Percentiles rank a stretch among this genome's conserved stretches.
These are phyloP conservation scores for Colletotrichum ledebouriae DNA, from an alignment of 2,329 filamentous ascomycete genomes.

Conservation along the genomic window DNA sequence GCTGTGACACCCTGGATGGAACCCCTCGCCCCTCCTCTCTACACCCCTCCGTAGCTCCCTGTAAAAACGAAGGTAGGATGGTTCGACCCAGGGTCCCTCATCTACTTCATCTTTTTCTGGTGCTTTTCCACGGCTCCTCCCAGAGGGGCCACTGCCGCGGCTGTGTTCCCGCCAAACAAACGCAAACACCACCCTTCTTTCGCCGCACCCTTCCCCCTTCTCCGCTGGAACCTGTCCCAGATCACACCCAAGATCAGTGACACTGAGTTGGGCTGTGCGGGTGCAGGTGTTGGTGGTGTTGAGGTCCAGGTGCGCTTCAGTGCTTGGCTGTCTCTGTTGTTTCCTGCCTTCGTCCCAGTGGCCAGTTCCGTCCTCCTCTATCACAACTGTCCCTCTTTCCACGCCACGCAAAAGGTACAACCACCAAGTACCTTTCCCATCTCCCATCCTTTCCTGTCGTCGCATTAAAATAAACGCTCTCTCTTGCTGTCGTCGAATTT, in stretches of 20 bases:
- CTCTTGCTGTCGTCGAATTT: conserved; percentile 31
- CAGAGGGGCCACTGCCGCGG: conserved; percentile 15
- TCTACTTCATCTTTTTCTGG: conserved; percentile 17
- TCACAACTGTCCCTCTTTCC: conserved; percentile 24
- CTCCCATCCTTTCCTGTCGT: conserved; percentile 15
- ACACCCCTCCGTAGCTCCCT: conserved; percentile 16
- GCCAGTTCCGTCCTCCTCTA: conserved; percentile 8
- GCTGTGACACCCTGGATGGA: conserved; percentile 29
- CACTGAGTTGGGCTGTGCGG: background rate
- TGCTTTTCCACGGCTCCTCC: conserved; percentile 25
- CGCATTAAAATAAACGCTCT: conserved; percentile 29
- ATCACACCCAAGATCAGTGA: conserved; percentile 29
- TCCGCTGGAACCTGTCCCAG: background rate
- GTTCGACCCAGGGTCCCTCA: background rate
- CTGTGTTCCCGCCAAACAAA: conserved; percentile 34
- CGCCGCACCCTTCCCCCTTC: background rate
- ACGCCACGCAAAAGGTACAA: conserved; percentile 35
- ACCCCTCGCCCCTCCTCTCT: conserved; percentile 12
- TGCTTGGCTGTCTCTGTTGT: no score
- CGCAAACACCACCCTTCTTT: conserved; percentile 8
- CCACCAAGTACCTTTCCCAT: conserved; percentile 33
- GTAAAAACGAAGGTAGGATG: conserved; percentile 5
- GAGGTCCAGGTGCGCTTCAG: no score
- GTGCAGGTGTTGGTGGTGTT: background rate
- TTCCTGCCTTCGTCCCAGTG: no score